Conservation (phyloP, 2,329 filamentous ascomycete genomes). For the Fusarium sp. region DNA sequence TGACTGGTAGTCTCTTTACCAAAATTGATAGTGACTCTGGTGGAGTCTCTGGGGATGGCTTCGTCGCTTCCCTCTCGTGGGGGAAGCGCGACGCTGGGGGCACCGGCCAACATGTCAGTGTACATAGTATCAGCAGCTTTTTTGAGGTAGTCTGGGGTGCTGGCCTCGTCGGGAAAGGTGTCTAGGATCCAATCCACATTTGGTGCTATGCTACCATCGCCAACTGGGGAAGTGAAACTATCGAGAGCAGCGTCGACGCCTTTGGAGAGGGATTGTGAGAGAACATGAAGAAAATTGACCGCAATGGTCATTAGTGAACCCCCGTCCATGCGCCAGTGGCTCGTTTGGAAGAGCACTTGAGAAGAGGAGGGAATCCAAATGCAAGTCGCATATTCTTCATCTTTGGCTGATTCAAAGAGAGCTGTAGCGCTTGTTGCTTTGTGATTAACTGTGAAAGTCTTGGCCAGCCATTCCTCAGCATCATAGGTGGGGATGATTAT, state of each 20-base stretch:
- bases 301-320: slow-evolving; percentile 11
- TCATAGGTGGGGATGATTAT: slow-evolving; percentile 6
- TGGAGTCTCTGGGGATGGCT: neutral
- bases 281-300: slow-evolving; percentile 12
- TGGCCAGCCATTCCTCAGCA: slow-evolving; percentile 8
- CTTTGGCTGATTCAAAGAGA: slow-evolving; percentile 8
- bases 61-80: slow-evolving; percentile 4
- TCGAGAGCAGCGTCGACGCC: neutral
- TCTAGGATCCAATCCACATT: slow-evolving; percentile 10
- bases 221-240: slow-evolving; percentile 7
- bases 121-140: slow-evolving; percentile 11
- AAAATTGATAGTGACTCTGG: neutral
- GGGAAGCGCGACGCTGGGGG: slow-evolving; percentile 7
- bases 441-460: slow-evolving; percentile 6
- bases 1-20: slow-evolving; percentile 1
- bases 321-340: slow-evolving; percentile 12
- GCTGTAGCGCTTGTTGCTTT: neutral
- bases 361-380: slow-evolving; percentile 8
- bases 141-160: neutral
- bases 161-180: neutral
- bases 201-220: slow-evolving; percentile 7
- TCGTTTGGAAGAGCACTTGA: slow-evolving; percentile 11
- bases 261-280: slow-evolving; percentile 5
- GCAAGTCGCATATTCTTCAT: slow-evolving; percentile 14
- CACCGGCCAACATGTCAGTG: slow-evolving; percentile 13